Evolutionary conservation across 345 rosid species (phyloP).

Genomic region (Salix purpurea): DNA sequence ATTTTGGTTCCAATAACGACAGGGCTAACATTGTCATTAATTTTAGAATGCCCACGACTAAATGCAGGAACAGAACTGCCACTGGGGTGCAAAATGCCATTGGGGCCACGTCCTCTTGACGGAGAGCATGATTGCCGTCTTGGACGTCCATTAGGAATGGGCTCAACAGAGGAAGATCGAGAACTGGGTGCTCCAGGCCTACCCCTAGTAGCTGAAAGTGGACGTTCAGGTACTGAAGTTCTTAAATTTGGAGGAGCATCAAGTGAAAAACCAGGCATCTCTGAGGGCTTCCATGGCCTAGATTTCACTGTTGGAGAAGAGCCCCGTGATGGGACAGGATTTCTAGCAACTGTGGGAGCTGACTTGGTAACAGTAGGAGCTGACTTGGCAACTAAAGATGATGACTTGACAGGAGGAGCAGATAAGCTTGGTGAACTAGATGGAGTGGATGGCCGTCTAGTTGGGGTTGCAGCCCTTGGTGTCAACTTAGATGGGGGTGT

Average conservation of each 20-base stretch:
- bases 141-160: conserved; percentile 58
- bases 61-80: conserved; percentile 92
- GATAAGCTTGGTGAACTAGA: conserved; percentile 44
- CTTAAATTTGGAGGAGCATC: conserved; percentile 97
- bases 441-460: conserved; percentile 68
- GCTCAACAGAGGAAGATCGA: conserved; percentile 84
- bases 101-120: conserved; percentile 72
- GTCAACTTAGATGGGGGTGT: conserved; percentile 60
- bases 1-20: conserved; percentile 80
- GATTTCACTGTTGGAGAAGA: conserved; percentile 73
- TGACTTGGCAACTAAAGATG: conserved; percentile 43
- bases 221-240: conserved; percentile 79
- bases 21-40: conserved; percentile 74
- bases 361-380: conserved; percentile 12
- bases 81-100: conserved; percentile 55
- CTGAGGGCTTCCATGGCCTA: conserved; percentile 97
- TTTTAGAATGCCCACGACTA: conserved; percentile 59
- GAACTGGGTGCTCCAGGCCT: conserved; percentile 93
- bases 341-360: conserved; percentile 9
- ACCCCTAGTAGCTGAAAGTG: conserved; percentile 89
- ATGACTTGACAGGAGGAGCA: conserved; percentile 44
- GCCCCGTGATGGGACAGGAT: conserved; percentile 57
- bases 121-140: conserved; percentile 96
- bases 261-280: conserved; percentile 93
- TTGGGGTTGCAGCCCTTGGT: conserved; percentile 84